Base-by-base conservation (phyloP, 768 basidiomycete species). In the Neoboletus brunneissimus region DNA sequence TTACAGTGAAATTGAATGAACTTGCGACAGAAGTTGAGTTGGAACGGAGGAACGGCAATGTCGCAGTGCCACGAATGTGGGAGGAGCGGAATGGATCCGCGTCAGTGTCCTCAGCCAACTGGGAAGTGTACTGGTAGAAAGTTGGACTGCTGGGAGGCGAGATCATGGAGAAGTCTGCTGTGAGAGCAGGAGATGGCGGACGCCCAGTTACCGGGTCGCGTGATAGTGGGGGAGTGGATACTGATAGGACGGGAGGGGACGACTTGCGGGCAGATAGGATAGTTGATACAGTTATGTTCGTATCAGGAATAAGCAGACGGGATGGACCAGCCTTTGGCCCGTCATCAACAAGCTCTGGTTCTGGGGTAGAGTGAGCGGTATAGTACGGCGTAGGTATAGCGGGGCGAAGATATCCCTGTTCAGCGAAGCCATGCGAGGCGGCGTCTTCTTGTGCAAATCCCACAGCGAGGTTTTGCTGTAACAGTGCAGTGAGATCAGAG, bases 101-200 rank as follows among this genome's bases (percentile, higher is more conserved):
- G 12, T 63, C 61, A 11, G 53, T 40, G 27, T 59, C 59, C 22
- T 62, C 62, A 8, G 51, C 56, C 15, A 68, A 66, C 27, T 64
- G 65, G 42, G 72, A 72, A n/a, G 66, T 48, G 41, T 68, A 68
- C 44, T 75, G 72, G 31, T 71, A 62, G 18, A 69, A 66, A 0
- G 74, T 66, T 25, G 72, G 73, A 18, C 67, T 68, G 44, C 68
- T 74, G 18, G 76, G 77, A 53, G 75, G 76, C 22, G 73, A 76
- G 48, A 81, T 72, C 51, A 81, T 71, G 32, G 79, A 80, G 51
- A 75, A 81, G 54, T 81, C 79, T 18, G 76, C 73, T 27, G 75
- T 78, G 15, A 70, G 74, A 0, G 77, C 56, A 18, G 79, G 80
- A 18, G 80, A 81, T 23, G 77, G 68, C 5, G 79, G 76, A 37